These are phyloP conservation scores for Russula lepida DNA, from an alignment of 768 basidiomycete species.

Conservation along the genomic window DNA sequence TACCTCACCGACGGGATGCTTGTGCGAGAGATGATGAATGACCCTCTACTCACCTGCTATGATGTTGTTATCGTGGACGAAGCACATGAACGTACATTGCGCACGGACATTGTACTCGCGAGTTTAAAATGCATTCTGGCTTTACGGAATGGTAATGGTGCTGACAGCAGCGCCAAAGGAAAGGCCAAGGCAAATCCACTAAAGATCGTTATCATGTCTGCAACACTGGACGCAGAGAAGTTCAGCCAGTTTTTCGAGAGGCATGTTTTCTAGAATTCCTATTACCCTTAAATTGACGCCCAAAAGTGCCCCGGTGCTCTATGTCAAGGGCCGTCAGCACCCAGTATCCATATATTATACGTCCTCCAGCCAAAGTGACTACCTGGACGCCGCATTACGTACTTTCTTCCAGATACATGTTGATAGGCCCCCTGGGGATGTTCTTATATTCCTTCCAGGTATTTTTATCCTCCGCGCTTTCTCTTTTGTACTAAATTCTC, in stretches of 20 bases:
- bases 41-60: slow-evolving; percentile 69
- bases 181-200: slow-evolving; percentile 52
- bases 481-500: not conserved
- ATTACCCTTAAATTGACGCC: not conserved
- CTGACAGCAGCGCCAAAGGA: slow-evolving; percentile 37
- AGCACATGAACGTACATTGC: slow-evolving; percentile 91
- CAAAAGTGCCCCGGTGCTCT: slow-evolving; percentile 74
- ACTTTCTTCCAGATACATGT: slow-evolving; percentile 93
- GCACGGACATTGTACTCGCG: slow-evolving; percentile 90
- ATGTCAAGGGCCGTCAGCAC: slow-evolving; percentile 89
- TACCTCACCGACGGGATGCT: slow-evolving; percentile 99
- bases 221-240: slow-evolving; percentile 91
- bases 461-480: not conserved
- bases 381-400: slow-evolving; percentile 80
- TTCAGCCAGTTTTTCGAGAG: slow-evolving; percentile 82
- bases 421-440: slow-evolving; percentile 72
- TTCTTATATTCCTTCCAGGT: slow-evolving; percentile 92
- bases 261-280: slow-evolving; percentile 37
- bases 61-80: slow-evolving; percentile 91
- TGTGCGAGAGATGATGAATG: slow-evolving; percentile 81
- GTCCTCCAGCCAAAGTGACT: slow-evolving; percentile 66
- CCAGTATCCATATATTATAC: slow-evolving; percentile 82
- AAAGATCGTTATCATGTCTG: slow-evolving; percentile 95
- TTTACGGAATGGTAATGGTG: slow-evolving; percentile 45
- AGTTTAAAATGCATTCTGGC: slow-evolving; percentile 77